phyloP scores from a whole-genome alignment of 768 basidiomycete genomes.

The Hypholoma fasciculare region DNA sequence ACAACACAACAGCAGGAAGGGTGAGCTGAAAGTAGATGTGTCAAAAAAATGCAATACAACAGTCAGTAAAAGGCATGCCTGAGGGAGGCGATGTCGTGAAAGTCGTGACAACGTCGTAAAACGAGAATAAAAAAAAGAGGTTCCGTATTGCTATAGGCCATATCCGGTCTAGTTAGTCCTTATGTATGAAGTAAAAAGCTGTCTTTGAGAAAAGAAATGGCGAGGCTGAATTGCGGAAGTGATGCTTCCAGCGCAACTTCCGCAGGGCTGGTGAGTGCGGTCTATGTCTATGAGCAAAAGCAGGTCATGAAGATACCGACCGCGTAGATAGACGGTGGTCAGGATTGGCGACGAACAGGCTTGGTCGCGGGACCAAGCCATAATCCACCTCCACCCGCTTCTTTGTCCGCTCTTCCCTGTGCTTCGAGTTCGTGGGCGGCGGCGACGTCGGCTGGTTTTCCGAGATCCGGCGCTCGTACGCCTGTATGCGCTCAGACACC shows the following conservation, averaged over 20 bases:
- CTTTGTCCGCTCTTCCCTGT: constrained; percentile 41
- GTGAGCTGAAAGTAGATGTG: not conserved
- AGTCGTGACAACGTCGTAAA: too few species aligned
- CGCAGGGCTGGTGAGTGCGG: not conserved
- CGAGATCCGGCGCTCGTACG: constrained; percentile 61
- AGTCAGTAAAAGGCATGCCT: not conserved
- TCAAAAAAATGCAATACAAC: not conserved
- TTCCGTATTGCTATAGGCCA: too few species aligned
- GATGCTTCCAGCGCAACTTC: not conserved
- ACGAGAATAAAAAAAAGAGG: too few species aligned
- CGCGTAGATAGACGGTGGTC: constrained; percentile 33
- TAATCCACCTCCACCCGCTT: constrained; percentile 49
- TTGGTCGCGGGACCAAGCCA: constrained; percentile 62
- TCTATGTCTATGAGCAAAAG: not conserved
- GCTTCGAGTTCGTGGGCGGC: constrained; percentile 39
- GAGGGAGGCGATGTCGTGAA: too few species aligned
- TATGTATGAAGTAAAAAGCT: too few species aligned
- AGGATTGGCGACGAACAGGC: constrained; percentile 77
- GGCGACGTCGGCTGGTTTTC: constrained; percentile 36
- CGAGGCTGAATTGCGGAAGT: too few species aligned
- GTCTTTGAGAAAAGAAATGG: too few species aligned
- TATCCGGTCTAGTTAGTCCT: too few species aligned
- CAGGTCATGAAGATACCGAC: constrained; percentile 4
- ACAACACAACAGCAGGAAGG: not conserved
- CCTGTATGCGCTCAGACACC: constrained; percentile 53